A percentile compares a stretch with the other conserved stretches of the same genome.
phyloP scores from a whole-genome alignment of 1,284 basidiomycete genomes.

The Fomitiporia mediterranea region DNA sequence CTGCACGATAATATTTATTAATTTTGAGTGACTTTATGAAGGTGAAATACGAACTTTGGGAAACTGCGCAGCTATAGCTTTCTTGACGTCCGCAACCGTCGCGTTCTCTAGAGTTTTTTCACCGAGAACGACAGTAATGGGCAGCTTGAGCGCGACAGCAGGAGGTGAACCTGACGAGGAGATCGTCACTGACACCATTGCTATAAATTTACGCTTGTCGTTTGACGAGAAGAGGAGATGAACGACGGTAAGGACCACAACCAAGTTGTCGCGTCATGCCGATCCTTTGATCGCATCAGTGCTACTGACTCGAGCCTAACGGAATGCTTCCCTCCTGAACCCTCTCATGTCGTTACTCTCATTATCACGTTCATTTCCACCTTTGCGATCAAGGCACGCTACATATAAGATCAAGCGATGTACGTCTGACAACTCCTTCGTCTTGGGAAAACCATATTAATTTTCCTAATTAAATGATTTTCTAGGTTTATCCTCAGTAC shows the following conservation, averaged over 20 bases:
- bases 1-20: constrained; percentile 35
- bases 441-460: background rate
- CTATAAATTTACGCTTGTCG: background rate
- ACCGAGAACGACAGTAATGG: constrained; percentile 51
- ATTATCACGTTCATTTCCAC: background rate
- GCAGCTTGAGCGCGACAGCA: constrained; percentile 48
- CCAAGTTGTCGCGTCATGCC: background rate
- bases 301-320: background rate
- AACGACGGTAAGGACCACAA: background rate
- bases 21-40: background rate
- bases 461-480: background rate
- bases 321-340: background rate
- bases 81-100: constrained; percentile 60
- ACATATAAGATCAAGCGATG: background rate
- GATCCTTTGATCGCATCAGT: background rate
- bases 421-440: background rate
- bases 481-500: background rate
- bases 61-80: constrained; percentile 48
- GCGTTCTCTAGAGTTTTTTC: constrained; percentile 39
- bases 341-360: constrained; percentile 4
- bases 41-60: constrained; percentile 48
- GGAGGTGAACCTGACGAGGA: constrained; percentile 41
- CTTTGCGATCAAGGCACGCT: background rate
- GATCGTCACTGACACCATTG: constrained; percentile 62
- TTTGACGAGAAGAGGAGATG: background rate